Conservation (phyloP, 768 basidiomycete genomes). For the Podaxis carcinomalis region DNA sequence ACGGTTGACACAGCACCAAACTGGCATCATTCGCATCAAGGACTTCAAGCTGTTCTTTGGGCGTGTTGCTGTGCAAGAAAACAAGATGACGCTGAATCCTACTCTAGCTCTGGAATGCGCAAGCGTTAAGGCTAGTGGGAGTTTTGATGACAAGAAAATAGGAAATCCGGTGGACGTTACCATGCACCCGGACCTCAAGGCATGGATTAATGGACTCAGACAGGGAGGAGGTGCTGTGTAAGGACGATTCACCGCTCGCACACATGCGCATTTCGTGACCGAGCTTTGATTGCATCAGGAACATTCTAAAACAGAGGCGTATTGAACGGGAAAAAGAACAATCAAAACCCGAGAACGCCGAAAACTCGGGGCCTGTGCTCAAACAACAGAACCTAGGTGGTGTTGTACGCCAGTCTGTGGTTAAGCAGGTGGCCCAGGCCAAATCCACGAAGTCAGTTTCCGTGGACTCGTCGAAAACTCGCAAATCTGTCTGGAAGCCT, state of each 20-base stretch:
- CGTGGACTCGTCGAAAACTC: background rate
- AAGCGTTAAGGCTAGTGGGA: constrained; percentile 36
- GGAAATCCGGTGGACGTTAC: constrained; percentile 49
- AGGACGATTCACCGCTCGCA: constrained; percentile 20
- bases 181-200: constrained; percentile 31
- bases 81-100: constrained; percentile 31
- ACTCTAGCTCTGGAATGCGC: constrained; percentile 53
- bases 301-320: constrained; percentile 19
- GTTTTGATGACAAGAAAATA: constrained; percentile 40
- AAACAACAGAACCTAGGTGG: background rate
- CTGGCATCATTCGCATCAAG: constrained; percentile 43
- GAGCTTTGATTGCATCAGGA: constrained; percentile 38
- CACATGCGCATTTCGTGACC: background rate
- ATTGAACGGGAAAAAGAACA: background rate
- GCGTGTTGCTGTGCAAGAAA: constrained; percentile 43
- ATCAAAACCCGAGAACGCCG: background rate
- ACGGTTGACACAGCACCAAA: constrained; percentile 41
- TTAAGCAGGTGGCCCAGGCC: background rate
- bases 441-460: background rate
- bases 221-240: constrained; percentile 60
- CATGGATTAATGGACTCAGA: constrained; percentile 56
- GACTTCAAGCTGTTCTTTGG: constrained; percentile 47
- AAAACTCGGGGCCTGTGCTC: background rate
- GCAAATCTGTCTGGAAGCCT: background rate
- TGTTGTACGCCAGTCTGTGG: background rate